Evolutionary conservation across 805 yeast genomes (phyloP).

Genomic region (Candida montana): DNA sequence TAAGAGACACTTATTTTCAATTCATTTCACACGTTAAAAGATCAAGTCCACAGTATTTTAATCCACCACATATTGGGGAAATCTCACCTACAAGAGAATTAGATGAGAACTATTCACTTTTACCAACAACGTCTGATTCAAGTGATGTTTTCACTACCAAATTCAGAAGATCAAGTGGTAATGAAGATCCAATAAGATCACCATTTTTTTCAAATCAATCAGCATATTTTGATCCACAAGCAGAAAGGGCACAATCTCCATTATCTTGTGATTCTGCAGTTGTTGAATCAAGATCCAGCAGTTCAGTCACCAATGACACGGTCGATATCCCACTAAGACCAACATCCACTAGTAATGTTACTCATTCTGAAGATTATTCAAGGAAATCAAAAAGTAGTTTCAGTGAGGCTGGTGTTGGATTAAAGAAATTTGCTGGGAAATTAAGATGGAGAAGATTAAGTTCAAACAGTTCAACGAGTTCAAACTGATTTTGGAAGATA

Average conservation of each 20-base stretch:
- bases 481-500: constrained; percentile 6
- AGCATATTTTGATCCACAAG: not conserved
- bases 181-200: not conserved
- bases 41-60: constrained; percentile 13
- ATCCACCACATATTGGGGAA: not conserved
- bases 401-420: constrained; percentile 17
- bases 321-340: constrained; percentile 4
- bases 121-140: constrained; percentile 13
- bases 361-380: constrained; percentile 11
- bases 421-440: constrained; percentile 25
- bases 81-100: constrained; percentile 1
- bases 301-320: not conserved
- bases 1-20: constrained; percentile 23
- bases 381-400: constrained; percentile 8
- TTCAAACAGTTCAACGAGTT: constrained; percentile 22
- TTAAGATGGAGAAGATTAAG: constrained; percentile 27
- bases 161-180: constrained; percentile 11
- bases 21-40: constrained; percentile 17
- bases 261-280: constrained; percentile 7
- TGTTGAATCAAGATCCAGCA: not conserved
- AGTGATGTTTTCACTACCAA: constrained; percentile 5
- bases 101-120: constrained; percentile 13
- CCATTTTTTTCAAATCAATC: not conserved
- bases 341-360: not conserved
- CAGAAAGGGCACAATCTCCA: constrained; percentile 13